phyloP scores from a whole-genome alignment of 257 asterid genomes.

The Cynanchum wilfordii region DNA sequence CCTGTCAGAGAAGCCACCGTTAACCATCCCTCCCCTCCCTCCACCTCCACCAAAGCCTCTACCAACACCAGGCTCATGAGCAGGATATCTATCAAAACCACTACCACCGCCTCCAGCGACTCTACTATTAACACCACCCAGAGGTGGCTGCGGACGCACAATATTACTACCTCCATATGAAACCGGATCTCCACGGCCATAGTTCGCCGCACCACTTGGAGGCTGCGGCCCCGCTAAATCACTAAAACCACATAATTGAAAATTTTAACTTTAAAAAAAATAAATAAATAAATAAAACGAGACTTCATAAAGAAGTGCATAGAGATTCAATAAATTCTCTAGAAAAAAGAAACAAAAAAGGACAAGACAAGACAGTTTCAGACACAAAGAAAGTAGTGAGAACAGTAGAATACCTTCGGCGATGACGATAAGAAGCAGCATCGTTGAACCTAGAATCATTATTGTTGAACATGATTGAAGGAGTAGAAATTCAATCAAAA shows the following conservation, averaged over 20 bases:
- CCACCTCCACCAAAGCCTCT: conserved; percentile 43
- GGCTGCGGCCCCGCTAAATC: conserved; percentile 60
- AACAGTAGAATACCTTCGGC: conserved; percentile 53
- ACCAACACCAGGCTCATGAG: conserved; percentile 33
- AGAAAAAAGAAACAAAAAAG: not conserved
- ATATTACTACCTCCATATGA: conserved; percentile 45
- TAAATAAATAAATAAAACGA: not conserved
- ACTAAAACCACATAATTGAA: conserved; percentile 31
- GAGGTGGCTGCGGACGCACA: conserved; percentile 33
- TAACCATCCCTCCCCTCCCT: conserved; percentile 32
- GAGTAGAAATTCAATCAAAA: not conserved
- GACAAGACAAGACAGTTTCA: not conserved
- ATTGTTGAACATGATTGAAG: conserved; percentile 38
- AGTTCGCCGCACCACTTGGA: conserved; percentile 33
- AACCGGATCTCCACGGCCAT: conserved; percentile 52
- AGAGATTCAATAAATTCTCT: not conserved
- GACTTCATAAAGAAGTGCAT: not conserved
- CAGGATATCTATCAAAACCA: conserved; percentile 34
- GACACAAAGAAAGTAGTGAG: not conserved
- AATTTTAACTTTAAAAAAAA: not conserved
- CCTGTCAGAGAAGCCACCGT: conserved; percentile 42
- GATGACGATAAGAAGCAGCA: conserved; percentile 69
- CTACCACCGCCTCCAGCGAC: conserved; percentile 20
- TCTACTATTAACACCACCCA: conserved; percentile 29
- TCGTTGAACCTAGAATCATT: conserved; percentile 69